These are phyloP conservation scores for Suhomyces wounanorum DNA, from an alignment of 1,139 yeast species.

Conservation along the genomic window DNA sequence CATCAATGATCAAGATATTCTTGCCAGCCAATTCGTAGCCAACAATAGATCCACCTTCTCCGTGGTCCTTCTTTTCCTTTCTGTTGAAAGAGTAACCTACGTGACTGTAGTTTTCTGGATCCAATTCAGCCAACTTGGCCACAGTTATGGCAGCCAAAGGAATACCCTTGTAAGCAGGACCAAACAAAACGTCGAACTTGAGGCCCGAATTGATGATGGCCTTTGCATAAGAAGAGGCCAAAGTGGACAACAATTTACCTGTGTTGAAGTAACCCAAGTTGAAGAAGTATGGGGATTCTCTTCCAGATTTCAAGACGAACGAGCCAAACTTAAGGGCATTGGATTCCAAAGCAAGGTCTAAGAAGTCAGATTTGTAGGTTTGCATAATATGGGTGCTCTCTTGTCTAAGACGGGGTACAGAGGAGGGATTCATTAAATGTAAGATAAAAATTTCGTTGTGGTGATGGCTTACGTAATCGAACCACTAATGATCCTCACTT, in stretches of 20 bases:
- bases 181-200: slow-evolving; percentile 88
- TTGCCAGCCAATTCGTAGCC: slow-evolving; percentile 76
- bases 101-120: slow-evolving; percentile 68
- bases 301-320: slow-evolving; percentile 88
- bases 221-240: slow-evolving; percentile 87
- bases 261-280: slow-evolving; percentile 87
- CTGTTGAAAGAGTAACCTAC: slow-evolving; percentile 77
- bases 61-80: slow-evolving; percentile 96
- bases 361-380: slow-evolving; percentile 62
- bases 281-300: slow-evolving; percentile 95
- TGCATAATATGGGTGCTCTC: slow-evolving; percentile 18
- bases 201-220: slow-evolving; percentile 80
- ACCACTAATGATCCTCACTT: too few species aligned
- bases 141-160: slow-evolving; percentile 93
- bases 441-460: background rate
- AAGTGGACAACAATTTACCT: slow-evolving; percentile 71
- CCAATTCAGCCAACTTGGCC: slow-evolving; percentile 87
- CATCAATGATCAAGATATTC: slow-evolving; percentile 83
- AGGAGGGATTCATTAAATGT: background rate
- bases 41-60: slow-evolving; percentile 95
- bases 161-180: slow-evolving; percentile 98
- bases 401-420: background rate
- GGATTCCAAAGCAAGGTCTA: slow-evolving; percentile 78
- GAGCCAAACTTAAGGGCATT: slow-evolving; percentile 84
- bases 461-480: background rate